phyloP scores from a whole-genome alignment of 1,139 yeast genomes.

The Saccharomyces hybrid region DNA sequence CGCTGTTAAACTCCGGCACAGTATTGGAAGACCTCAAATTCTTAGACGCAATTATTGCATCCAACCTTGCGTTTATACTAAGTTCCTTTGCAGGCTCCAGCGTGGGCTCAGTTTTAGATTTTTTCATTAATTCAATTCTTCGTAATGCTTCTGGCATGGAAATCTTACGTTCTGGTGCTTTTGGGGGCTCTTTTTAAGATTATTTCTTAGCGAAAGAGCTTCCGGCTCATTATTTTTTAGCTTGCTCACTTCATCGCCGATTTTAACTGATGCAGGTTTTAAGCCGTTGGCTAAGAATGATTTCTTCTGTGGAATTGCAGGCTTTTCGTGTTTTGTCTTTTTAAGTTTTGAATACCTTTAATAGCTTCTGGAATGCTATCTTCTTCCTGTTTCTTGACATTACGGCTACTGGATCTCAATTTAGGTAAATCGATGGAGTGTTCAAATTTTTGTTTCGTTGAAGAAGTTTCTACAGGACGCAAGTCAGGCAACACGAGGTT shows the following conservation, averaged over 20 bases:
- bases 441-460: not conserved
- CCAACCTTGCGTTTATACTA: not conserved
- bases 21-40: not conserved
- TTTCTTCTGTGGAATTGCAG: constrained; percentile 1
- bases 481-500: constrained; percentile 11
- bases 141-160: constrained; percentile 31
- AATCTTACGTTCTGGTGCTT: constrained; percentile 24
- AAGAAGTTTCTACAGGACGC: constrained; percentile 6
- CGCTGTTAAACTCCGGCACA: not conserved
- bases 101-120: not conserved
- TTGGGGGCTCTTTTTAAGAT: constrained; percentile 18
- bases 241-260: not conserved
- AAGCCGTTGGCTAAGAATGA: not conserved
- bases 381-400: not conserved
- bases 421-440: not conserved
- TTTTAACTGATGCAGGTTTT: not conserved
- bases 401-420: not conserved
- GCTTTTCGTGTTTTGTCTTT: not conserved
- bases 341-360: not conserved
- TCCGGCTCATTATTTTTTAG: constrained; percentile 11
- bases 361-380: not conserved
- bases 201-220: constrained; percentile 11
- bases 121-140: constrained; percentile 22
- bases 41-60: not conserved
- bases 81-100: not conserved